phyloP scores from a whole-genome alignment of 805 yeast genomes.

The Teunomyces tritomae region DNA sequence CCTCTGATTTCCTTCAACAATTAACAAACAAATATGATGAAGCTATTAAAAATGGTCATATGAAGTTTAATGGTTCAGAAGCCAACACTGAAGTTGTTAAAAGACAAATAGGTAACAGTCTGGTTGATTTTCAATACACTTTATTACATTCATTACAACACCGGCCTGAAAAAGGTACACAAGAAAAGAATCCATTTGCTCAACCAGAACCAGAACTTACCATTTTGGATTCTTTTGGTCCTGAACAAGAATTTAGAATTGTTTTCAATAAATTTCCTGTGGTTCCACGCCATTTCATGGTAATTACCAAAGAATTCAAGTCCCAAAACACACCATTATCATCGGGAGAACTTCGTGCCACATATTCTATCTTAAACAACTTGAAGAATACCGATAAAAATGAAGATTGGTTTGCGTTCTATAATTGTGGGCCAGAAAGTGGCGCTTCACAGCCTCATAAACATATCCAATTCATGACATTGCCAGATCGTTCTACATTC shows the following conservation, averaged over 20 bases:
- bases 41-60: conserved; percentile 46
- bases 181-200: conserved; percentile 66
- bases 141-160: conserved; percentile 32
- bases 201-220: conserved; percentile 77
- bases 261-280: conserved; percentile 88
- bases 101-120: conserved; percentile 8
- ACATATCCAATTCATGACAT: conserved; percentile 80
- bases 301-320: conserved; percentile 72
- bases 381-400: conserved; percentile 39
- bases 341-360: conserved; percentile 64
- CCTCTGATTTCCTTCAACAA: conserved; percentile 35
- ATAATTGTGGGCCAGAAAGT: conserved; percentile 81
- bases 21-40: conserved; percentile 41
- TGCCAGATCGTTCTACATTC: conserved; percentile 52
- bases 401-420: conserved; percentile 71
- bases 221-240: conserved; percentile 51
- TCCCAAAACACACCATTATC: conserved; percentile 70
- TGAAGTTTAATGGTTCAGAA: conserved; percentile 52
- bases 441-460: conserved; percentile 97
- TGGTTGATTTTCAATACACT: conserved; percentile 27
- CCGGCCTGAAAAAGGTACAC: conserved; percentile 40
- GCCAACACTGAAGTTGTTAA: conserved; percentile 31
- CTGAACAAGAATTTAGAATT: conserved; percentile 52
- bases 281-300: conserved; percentile 70
- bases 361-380: conserved; percentile 51